These are phyloP conservation scores for Schizothecium vesticola DNA, from an alignment of 495 filamentous ascomycete genomes.

Conservation along the genomic window DNA sequence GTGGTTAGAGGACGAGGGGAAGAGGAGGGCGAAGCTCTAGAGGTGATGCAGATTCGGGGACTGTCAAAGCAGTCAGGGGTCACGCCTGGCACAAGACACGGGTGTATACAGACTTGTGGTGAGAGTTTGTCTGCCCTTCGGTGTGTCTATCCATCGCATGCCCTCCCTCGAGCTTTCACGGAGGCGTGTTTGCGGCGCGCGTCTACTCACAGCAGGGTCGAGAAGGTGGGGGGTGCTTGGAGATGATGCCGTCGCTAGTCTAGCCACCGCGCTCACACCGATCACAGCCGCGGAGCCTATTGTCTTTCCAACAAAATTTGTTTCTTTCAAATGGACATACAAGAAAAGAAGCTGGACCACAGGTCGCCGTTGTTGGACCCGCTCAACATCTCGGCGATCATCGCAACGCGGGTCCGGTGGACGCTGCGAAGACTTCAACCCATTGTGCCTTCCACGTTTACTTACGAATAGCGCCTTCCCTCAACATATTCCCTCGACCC, in stretches of 20 bases:
- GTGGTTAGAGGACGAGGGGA: constrained; percentile 63
- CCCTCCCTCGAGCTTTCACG: not conserved
- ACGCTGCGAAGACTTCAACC: not conserved
- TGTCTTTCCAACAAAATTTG: not conserved
- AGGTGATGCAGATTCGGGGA: constrained; percentile 9
- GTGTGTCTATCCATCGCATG: no score
- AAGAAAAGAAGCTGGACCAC: not conserved
- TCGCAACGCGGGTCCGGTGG: not conserved
- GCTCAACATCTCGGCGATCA: not conserved
- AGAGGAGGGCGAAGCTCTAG: constrained; percentile 65
- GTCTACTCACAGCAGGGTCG: not conserved
- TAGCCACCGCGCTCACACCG: not conserved
- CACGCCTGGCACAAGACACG: not conserved
- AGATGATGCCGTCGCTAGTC: not conserved
- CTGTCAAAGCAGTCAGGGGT: not conserved
- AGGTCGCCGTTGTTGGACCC: not conserved
- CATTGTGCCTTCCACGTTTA: not conserved
- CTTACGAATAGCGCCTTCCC: not conserved
- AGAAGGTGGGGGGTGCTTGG: not conserved
- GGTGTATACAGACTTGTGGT: not conserved
- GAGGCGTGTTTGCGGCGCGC: not conserved
- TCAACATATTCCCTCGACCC: not conserved
- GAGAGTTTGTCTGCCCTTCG: no score
- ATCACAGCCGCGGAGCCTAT: not conserved
- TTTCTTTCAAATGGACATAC: not conserved